Base-by-base conservation (phyloP, 176 grass and related monocot genomes). In the Echinochloa phyllopogon region DNA sequence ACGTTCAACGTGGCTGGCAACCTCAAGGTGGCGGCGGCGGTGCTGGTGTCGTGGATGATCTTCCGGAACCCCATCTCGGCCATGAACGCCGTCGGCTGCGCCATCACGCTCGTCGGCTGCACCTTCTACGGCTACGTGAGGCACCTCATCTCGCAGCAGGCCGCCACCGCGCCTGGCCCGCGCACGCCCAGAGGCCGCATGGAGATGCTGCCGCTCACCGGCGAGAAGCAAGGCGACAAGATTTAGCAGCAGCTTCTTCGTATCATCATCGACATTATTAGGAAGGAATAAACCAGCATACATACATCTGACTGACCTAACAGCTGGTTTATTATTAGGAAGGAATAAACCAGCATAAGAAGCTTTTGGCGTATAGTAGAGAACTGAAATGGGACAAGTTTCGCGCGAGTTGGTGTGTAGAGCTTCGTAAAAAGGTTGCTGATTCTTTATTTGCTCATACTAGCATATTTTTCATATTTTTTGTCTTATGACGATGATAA, bases 91-190 rank as follows among this genome's bases (percentile, higher is more conserved):
- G 41, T 94, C 4, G 96, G 96, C 4, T 98, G 96, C 11, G 93
- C 66, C 6, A 64, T 95, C 81, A 98, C 96, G 24, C 91, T 98
- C 1, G 24, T 87, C 0, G 96, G 93, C 16, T 95, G 96, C 73
- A 98, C 96, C 48, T 99, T 99, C 88, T 99, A 99, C 48, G 96
- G 96, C 74, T 99, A 94, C 10, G 93, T 98, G 44, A 85, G 89
- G 76, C 91, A 98, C 65, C 64, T 89, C 40, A 74, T 95, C 41
- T 95, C 91, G 47, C 91, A 92, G 73, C 89, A 94, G 78, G 44
- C 87, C 15, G 3, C 49, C 15, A 50, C 68, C n/a, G 38, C 38
- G 6, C 78, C 76, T 2, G 79, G 91, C 37, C 91, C 95, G 1
- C 80, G 87, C 1, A 88, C 93, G 1, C 93, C 93, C 2, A 84